These are phyloP conservation scores for Sordaria brevicollis DNA, from an alignment of 495 filamentous ascomycete species.

Conservation along the genomic window DNA sequence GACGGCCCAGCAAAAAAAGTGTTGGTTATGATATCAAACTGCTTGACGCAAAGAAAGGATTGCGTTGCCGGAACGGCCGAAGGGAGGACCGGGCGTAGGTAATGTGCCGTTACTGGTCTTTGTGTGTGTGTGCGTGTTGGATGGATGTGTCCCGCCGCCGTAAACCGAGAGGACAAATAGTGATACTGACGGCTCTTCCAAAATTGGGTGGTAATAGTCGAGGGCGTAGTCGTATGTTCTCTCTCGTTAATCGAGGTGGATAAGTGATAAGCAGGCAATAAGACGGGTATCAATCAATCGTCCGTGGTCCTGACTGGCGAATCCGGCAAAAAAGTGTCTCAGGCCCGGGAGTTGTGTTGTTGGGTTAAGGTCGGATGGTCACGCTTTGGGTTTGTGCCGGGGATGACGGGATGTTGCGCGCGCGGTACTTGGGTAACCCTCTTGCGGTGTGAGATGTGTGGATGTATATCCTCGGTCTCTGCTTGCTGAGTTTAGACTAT, in stretches of 20 bases:
- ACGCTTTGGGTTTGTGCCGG: background rate
- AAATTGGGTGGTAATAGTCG: background rate
- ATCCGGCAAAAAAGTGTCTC: background rate
- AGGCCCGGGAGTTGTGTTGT: background rate
- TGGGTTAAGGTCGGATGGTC: background rate
- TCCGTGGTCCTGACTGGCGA: too few relatives aligned
- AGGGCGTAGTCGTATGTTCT: background rate
- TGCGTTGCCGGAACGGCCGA: background rate
- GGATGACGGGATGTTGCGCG: background rate
- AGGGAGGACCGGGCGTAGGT: background rate
- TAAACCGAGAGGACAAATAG: background rate
- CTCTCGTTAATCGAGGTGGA: background rate
- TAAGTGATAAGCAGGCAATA: background rate
- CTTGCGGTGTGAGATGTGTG: background rate
- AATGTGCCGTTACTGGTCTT: background rate
- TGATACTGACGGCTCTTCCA: background rate
- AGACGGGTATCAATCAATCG: background rate
- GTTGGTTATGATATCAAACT: background rate
- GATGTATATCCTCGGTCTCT: background rate
- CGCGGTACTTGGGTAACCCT: background rate
- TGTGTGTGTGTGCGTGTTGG: too few relatives aligned
- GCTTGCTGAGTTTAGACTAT: background rate
- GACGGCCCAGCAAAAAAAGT: background rate
- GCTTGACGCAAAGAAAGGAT: background rate
- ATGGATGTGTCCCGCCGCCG: background rate